Percentiles rank a stretch among this genome's conserved stretches.
Evolutionary conservation across 805 yeast genomes (phyloP).

Genomic region (Metschnikowia gelsemii): DNA sequence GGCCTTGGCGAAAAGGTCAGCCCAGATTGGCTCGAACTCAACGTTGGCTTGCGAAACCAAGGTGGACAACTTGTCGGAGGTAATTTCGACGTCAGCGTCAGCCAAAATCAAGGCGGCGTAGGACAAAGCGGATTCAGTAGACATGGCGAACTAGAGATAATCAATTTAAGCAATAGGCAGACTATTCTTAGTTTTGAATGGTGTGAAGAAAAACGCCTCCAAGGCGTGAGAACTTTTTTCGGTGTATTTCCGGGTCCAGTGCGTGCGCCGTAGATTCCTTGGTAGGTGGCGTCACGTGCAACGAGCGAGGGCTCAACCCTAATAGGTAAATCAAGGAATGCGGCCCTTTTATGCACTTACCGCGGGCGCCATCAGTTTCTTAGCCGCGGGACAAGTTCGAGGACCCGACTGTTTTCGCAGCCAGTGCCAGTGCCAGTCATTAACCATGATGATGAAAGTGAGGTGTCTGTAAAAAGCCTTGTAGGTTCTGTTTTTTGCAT

Average conservation of each 20-base stretch:
- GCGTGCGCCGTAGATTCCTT: slow-evolving; percentile 3
- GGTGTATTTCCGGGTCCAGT: slow-evolving; percentile 3
- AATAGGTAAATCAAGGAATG: background rate
- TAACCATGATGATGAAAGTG: too few relatives aligned
- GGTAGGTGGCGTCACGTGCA: slow-evolving; percentile 16
- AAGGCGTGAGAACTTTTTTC: slow-evolving; percentile 14
- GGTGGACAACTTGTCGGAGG: slow-evolving; percentile 44
- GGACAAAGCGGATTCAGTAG: slow-evolving; percentile 49
- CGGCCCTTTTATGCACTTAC: too few relatives aligned
- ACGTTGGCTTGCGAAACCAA: slow-evolving; percentile 44
- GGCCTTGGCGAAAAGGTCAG: slow-evolving; percentile 49
- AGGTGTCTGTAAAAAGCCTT: too few relatives aligned
- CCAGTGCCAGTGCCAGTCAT: too few relatives aligned
- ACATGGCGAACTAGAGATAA: slow-evolving; percentile 50
- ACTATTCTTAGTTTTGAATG: slow-evolving; percentile 44
- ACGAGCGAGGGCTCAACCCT: slow-evolving; percentile 15
- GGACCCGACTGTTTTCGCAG: too few relatives aligned
- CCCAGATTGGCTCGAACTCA: slow-evolving; percentile 48
- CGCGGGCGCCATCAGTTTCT: too few relatives aligned
- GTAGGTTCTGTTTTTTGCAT: too few relatives aligned
- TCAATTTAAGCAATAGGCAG: slow-evolving; percentile 50
- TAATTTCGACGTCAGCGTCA: slow-evolving; percentile 47
- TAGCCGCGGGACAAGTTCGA: too few relatives aligned
- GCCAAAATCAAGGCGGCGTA: slow-evolving; percentile 53
- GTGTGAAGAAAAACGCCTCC: slow-evolving; percentile 11